Evolutionary conservation across 2,329 filamentous ascomycete species (phyloP).

Genomic region (Cladosporium sp.): DNA sequence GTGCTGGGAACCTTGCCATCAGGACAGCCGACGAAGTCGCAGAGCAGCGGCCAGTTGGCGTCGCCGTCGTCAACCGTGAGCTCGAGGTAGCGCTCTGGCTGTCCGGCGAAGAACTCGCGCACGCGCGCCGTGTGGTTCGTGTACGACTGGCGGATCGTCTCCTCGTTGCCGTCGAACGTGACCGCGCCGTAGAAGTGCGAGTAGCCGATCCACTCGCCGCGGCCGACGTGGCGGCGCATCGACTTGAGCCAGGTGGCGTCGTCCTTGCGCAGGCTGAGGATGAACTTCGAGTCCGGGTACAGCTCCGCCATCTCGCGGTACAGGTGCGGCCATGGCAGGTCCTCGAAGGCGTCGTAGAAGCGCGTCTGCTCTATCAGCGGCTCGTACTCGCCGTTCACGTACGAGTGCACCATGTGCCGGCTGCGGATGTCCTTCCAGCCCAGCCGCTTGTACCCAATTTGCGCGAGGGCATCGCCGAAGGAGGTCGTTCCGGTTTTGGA

Average conservation of each 20-base stretch:
- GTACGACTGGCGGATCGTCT: slow-evolving; percentile 21
- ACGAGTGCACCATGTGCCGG: slow-evolving; percentile 27
- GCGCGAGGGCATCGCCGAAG: slow-evolving; percentile 27
- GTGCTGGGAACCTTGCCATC: slow-evolving; percentile 13
- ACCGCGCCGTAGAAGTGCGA: slow-evolving; percentile 22
- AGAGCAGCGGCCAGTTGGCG: slow-evolving; percentile 20
- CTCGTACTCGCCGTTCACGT: slow-evolving; percentile 19
- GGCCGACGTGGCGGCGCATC: slow-evolving; percentile 23
- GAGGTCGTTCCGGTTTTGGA: slow-evolving; percentile 28
- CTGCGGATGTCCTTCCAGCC: slow-evolving; percentile 29
- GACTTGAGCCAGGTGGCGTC: slow-evolving; percentile 26
- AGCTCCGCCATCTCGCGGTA: slow-evolving; percentile 25
- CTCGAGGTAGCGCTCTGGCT: slow-evolving; percentile 18
- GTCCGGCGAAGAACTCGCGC: slow-evolving; percentile 19
- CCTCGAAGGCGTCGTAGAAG: slow-evolving; percentile 28
- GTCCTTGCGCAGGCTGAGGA: slow-evolving; percentile 25
- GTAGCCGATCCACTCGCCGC: slow-evolving; percentile 23
- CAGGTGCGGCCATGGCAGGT: slow-evolving; percentile 26
- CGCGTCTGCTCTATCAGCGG: slow-evolving; percentile 20
- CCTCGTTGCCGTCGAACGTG: slow-evolving; percentile 19
- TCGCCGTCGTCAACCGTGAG: slow-evolving; percentile 21
- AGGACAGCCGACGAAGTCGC: slow-evolving; percentile 18
- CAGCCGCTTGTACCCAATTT: slow-evolving; percentile 25
- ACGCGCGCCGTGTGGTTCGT: slow-evolving; percentile 19
- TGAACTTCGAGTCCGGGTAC: slow-evolving; percentile 25